A percentile compares a stretch with the other conserved stretches of the same genome.
These are phyloP conservation scores for Aspergillus fumigatus DNA, from an alignment of 2,329 filamentous ascomycete species.

Conservation along the genomic window DNA sequence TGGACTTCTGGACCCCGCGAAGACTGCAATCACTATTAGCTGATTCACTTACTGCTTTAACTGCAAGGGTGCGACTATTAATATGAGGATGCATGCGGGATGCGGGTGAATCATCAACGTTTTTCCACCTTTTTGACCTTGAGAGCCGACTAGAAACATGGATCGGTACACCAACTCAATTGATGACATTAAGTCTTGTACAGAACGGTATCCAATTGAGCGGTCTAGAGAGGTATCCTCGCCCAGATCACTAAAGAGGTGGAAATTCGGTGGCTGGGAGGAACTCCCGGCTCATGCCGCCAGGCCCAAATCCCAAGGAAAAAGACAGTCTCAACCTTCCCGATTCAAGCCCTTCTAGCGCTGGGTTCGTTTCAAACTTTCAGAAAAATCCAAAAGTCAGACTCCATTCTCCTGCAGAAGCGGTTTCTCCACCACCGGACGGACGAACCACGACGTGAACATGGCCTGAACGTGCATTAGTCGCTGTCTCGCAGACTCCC, in stretches of 20 bases:
- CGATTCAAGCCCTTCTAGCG: conserved; percentile 1
- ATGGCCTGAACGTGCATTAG: conserved; percentile 21
- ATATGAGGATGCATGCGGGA: neutral
- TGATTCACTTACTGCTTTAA: neutral
- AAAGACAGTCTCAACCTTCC: conserved; percentile 3
- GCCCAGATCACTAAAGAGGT: conserved; percentile 4
- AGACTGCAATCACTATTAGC: neutral
- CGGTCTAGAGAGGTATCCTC: neutral
- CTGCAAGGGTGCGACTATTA: neutral
- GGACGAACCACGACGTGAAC: conserved; percentile 8
- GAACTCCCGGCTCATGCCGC: neutral
- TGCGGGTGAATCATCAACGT: neutral
- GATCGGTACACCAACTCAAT: too few relatives aligned
- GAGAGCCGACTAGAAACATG: neutral
- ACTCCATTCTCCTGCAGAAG: conserved; percentile 18
- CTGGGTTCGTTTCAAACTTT: neutral
- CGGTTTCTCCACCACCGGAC: conserved; percentile 12
- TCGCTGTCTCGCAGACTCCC: neutral
- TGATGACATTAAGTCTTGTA: neutral
- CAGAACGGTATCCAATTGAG: conserved; percentile 1
- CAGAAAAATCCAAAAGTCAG: conserved; percentile 1
- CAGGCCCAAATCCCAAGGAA: neutral
- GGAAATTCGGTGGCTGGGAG: conserved; percentile 12
- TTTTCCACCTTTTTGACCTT: neutral
- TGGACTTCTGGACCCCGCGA: neutral